phyloP scores from a whole-genome alignment of 2,329 filamentous ascomycete genomes.

The Scopulariopsis brevicaulis region DNA sequence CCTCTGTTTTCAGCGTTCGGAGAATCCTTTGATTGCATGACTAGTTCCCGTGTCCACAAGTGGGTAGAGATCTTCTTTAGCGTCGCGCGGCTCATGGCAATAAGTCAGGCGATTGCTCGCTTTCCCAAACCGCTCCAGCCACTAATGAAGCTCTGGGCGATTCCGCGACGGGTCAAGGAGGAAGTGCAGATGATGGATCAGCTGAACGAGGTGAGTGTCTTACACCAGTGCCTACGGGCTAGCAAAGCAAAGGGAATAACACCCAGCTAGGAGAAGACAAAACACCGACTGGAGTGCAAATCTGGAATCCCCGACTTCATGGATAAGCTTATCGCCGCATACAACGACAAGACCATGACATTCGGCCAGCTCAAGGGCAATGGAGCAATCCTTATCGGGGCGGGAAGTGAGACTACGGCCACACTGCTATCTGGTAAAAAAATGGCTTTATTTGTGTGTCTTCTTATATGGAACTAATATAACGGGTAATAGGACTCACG shows the following conservation, averaged over 20 bases:
- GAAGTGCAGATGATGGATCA: not conserved
- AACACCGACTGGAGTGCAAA: not conserved
- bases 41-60: not conserved
- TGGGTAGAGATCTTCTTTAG: not conserved
- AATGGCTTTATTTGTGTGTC: not conserved
- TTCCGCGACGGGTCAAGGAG: not conserved
- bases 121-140: not conserved
- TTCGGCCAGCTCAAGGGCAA: not conserved
- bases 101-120: not conserved
- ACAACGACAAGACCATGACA: not conserved
- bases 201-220: not conserved
- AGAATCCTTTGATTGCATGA: not conserved
- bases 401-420: not conserved
- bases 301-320: not conserved
- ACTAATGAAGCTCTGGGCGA: not conserved
- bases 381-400: not conserved
- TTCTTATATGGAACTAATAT: not conserved
- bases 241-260: not conserved
- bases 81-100: not conserved
- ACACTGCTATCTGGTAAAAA: not conserved
- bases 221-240: not conserved
- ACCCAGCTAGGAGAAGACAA: not conserved
- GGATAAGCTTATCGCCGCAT: not conserved
- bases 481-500: not conserved
- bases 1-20: not conserved